phyloP scores from a whole-genome alignment of 2,329 filamentous ascomycete genomes.

The Alternaria tenuissima region DNA sequence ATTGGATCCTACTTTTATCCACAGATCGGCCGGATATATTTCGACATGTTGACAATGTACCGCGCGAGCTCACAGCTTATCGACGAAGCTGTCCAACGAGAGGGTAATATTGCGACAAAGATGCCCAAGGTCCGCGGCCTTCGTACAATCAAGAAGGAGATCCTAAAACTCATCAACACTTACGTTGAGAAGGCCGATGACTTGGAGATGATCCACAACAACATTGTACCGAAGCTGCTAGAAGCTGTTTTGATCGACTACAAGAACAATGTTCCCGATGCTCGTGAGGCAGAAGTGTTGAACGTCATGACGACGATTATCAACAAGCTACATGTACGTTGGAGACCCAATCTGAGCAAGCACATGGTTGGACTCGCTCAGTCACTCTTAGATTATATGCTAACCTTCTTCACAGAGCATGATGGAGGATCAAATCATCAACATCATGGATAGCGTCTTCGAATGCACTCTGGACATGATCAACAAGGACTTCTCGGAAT shows the following conservation, averaged over 20 bases:
- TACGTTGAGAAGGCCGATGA: constrained; percentile 99
- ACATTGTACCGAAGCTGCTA: constrained; percentile 93
- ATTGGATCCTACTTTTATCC: constrained; percentile 98
- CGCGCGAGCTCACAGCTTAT: constrained; percentile 96
- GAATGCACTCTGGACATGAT: constrained; percentile 99
- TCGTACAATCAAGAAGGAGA: constrained; percentile 99
- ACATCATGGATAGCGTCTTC: constrained; percentile 98
- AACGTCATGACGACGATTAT: constrained; percentile 99
- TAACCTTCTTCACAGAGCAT: constrained; percentile 66
- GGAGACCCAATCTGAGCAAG: constrained; percentile 61
- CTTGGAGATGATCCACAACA: constrained; percentile 87
- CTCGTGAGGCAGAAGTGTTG: constrained; percentile 93
- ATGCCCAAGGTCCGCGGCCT: constrained; percentile 96
- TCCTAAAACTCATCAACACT: constrained; percentile 95
- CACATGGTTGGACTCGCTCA: constrained; percentile 54
- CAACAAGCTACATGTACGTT: constrained; percentile 91
- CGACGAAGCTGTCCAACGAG: constrained; percentile 85
- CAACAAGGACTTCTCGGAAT: constrained; percentile 99
- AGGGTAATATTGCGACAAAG: constrained; percentile 95
- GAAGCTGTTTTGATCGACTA: constrained; percentile 96
- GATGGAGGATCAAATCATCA: constrained; percentile 98
- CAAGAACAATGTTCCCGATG: constrained; percentile 94
- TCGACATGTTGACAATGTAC: constrained; percentile 99
- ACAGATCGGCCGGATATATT: constrained; percentile 95
- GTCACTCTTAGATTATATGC: constrained; percentile 18